Evolutionary conservation across 192 early-diverging fungal genomes (phyloP), one percentile per base, ranked within the genome.

Genomic region (Podila clonocystis): DNA sequence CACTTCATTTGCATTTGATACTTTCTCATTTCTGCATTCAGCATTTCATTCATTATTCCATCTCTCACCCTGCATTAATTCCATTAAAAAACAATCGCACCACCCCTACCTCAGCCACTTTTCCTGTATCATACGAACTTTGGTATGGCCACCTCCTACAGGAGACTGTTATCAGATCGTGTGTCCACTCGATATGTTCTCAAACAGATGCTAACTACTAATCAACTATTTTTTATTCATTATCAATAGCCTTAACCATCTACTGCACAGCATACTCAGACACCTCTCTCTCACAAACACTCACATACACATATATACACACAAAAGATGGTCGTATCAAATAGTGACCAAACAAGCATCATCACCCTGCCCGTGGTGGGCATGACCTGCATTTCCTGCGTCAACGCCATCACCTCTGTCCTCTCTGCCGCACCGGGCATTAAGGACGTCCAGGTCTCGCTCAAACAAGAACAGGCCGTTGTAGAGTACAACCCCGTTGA

Each of bases 301-400:
- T n/a, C 50, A 55, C 20, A 24, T 6, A 55, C 9, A 24, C 5
- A 55, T 17, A 55, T 52, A 24, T 22, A 55, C 52, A 6, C 5
- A 55, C 6, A 55, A 26, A 26, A 55, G 8, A 55, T 55, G 24
- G 24, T 55, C 41, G 3, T 15, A 15, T 45, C 41, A 45, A 45
- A 11, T 55, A 24, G 52, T 26, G 52, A 26, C n/a, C 52, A 55
- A 26, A 17, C 24, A 45, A 38, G 31, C 13, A 68, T 34, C 19
- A 68, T 55, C 52, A 59, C 36, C 13, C 48, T 83, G 15, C 82
- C 84, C 22, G 80, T 87, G 58, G 65, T 72, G 31, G 91, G 91
- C 26, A 95, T 95, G 94, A 94, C 92, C 0, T 95, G 94, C 84
- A 85, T 92, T 62, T 94, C 92, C 52, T 97, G 95, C 63, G 95